Conservation (phyloP, 2,329 filamentous ascomycete species). For the Bipolaris victoriae region DNA sequence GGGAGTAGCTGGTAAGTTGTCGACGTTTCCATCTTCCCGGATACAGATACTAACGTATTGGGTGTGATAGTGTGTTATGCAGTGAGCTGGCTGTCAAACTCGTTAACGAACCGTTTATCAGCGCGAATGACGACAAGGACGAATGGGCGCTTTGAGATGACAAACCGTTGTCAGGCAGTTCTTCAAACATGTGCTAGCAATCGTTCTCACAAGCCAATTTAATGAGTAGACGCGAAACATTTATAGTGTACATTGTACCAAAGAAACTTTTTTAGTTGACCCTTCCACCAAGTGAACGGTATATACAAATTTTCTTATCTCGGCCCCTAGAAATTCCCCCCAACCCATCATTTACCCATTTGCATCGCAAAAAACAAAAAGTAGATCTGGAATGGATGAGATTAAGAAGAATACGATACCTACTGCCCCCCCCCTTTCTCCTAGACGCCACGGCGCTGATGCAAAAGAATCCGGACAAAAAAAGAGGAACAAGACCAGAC, state of each 20-base stretch:
- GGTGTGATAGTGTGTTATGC: constrained; percentile 75
- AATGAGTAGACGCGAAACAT: not conserved
- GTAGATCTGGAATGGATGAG: not conserved
- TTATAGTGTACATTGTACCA: not conserved
- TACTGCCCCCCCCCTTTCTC: not conserved
- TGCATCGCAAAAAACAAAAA: not conserved
- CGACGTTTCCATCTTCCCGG: too few relatives aligned
- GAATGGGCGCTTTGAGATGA: constrained; percentile 72
- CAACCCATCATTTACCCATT: not conserved
- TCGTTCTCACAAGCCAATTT: not conserved
- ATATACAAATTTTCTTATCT: constrained; percentile 8
- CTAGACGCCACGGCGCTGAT: constrained; percentile 31
- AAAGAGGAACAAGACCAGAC: constrained; percentile 3
- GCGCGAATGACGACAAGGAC: constrained; percentile 70
- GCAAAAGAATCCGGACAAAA: constrained; percentile 10
- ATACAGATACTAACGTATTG: constrained; percentile 23
- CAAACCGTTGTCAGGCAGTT: too few relatives aligned
- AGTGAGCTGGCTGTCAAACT: constrained; percentile 93
- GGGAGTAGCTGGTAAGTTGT: constrained; percentile 79
- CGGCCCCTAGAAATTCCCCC: not conserved
- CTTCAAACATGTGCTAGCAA: not conserved
- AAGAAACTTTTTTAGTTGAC: not conserved
- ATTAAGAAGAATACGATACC: not conserved
- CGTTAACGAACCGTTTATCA: constrained; percentile 91
- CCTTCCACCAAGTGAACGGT: not conserved